Conservation (phyloP, 2,329 filamentous ascomycete species). For the Cordyceps fumosorosea region DNA sequence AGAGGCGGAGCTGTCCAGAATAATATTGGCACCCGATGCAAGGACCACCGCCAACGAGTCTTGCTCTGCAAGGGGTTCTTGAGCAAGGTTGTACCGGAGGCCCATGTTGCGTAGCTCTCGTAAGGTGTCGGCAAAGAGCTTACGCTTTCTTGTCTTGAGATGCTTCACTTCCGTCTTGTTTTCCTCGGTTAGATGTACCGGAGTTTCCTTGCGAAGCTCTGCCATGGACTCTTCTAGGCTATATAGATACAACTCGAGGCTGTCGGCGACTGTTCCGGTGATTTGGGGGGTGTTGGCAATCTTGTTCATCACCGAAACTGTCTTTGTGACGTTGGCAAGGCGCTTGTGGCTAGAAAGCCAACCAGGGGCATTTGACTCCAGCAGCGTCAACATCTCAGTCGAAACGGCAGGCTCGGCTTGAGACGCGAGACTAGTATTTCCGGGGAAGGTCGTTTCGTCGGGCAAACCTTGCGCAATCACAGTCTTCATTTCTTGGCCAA, state of each 20-base stretch:
- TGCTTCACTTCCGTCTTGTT: conserved; percentile 81
- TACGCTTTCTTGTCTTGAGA: conserved; percentile 83
- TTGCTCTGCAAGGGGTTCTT: conserved; percentile 67
- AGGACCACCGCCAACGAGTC: conserved; percentile 64
- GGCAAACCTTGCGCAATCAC: conserved; percentile 56
- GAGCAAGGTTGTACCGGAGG: conserved; percentile 73
- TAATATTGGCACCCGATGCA: conserved; percentile 44
- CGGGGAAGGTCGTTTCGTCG: conserved; percentile 33
- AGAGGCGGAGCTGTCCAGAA: conserved; percentile 18
- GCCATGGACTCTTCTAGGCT: conserved; percentile 62
- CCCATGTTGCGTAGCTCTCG: conserved; percentile 84
- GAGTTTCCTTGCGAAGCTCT: conserved; percentile 78
- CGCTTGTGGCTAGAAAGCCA: conserved; percentile 50
- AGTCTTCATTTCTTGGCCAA: conserved; percentile 67
- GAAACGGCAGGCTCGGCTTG: not conserved
- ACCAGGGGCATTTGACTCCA: conserved; percentile 23
- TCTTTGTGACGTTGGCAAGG: conserved; percentile 63
- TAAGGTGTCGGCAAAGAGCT: conserved; percentile 82
- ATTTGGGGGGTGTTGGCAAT: conserved; percentile 48
- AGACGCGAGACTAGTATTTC: conserved; percentile 11
- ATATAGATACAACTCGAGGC: conserved; percentile 61
- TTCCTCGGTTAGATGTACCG: conserved; percentile 72
- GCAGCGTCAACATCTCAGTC: not conserved
- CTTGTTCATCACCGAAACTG: conserved; percentile 67
- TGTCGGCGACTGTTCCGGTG: conserved; percentile 48